These are phyloP conservation scores for Mycena citricolor DNA, from an alignment of 1,284 basidiomycete genomes.

Conservation along the genomic window DNA sequence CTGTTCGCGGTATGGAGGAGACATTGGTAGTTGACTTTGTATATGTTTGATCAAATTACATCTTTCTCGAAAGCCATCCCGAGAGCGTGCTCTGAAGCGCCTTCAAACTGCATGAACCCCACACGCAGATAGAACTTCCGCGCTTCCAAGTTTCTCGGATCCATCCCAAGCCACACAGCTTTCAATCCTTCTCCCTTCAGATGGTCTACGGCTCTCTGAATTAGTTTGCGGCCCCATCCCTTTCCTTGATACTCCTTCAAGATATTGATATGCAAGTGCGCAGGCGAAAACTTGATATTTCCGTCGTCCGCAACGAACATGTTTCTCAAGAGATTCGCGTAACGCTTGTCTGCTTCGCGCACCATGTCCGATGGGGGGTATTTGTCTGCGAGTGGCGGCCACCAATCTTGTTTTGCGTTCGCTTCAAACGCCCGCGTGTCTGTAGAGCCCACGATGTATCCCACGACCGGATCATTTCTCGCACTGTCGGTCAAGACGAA, in stretches of 20 bases:
- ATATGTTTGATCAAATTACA: background rate
- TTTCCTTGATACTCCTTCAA: conserved; percentile 56
- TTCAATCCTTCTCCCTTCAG: conserved; percentile 47
- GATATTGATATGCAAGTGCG: conserved; percentile 69
- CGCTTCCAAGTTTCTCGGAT: conserved; percentile 56
- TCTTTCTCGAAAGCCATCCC: conserved; percentile 19
- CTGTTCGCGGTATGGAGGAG: no score
- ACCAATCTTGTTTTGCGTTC: conserved; percentile 53
- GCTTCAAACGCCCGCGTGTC: conserved; percentile 61
- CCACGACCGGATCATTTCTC: conserved; percentile 47
- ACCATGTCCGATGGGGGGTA: conserved; percentile 44
- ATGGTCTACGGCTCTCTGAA: conserved; percentile 49
- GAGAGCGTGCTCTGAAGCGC: conserved; percentile 39
- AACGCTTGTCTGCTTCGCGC: conserved; percentile 50
- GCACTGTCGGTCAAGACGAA: conserved; percentile 66
- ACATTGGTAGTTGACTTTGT: no score
- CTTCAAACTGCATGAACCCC: conserved; percentile 54
- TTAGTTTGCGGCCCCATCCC: conserved; percentile 63
- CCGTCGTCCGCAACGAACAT: conserved; percentile 46
- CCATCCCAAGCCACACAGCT: conserved; percentile 62
- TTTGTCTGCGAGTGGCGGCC: conserved; percentile 51
- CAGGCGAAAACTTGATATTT: conserved; percentile 55
- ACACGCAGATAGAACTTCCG: conserved; percentile 55
- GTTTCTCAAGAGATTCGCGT: conserved; percentile 48
- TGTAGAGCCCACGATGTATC: conserved; percentile 59